Percentiles rank a stretch among this genome's conserved stretches.
phyloP scores from a whole-genome alignment of 2,329 filamentous ascomycete species.

The Fusarium nelsonii region DNA sequence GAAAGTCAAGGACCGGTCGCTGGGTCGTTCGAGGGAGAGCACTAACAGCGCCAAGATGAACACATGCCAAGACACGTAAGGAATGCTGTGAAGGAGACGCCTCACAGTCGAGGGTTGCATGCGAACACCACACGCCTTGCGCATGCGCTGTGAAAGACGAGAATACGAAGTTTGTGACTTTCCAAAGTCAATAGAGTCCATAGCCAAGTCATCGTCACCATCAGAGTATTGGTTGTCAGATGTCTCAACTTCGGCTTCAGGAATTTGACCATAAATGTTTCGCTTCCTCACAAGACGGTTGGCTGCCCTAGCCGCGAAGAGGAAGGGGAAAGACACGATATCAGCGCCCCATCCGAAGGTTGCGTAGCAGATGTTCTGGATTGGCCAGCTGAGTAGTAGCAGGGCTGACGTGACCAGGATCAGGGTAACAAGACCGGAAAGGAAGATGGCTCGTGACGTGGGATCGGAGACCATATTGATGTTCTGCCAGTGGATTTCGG shows the following conservation, averaged over 20 bases:
- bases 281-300: conserved; percentile 25
- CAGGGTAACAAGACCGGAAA: conserved; percentile 52
- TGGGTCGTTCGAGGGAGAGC: conserved; percentile 45
- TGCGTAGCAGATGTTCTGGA: conserved; percentile 46
- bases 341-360: conserved; percentile 49
- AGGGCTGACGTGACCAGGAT: conserved; percentile 35
- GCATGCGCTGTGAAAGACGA: not conserved
- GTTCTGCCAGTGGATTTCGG: conserved; percentile 55
- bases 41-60: conserved; percentile 42
- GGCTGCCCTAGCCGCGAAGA: conserved; percentile 20
- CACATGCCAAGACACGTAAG: conserved; percentile 43
- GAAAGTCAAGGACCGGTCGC: conserved; percentile 51
- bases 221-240: conserved; percentile 8
- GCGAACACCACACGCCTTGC: conserved; percentile 7
- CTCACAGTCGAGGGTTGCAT: conserved; percentile 17
- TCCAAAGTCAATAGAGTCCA: conserved; percentile 5
- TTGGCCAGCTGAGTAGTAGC: conserved; percentile 39
- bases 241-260: conserved; percentile 20
- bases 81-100: conserved; percentile 21
- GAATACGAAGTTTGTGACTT: conserved; percentile 21
- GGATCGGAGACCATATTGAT: conserved; percentile 51
- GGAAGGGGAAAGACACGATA: conserved; percentile 47
- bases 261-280: conserved; percentile 22
- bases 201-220: conserved; percentile 16
- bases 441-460: conserved; percentile 50